Base-by-base conservation (phyloP, 345 rosid species). In the Punica granatum region DNA sequence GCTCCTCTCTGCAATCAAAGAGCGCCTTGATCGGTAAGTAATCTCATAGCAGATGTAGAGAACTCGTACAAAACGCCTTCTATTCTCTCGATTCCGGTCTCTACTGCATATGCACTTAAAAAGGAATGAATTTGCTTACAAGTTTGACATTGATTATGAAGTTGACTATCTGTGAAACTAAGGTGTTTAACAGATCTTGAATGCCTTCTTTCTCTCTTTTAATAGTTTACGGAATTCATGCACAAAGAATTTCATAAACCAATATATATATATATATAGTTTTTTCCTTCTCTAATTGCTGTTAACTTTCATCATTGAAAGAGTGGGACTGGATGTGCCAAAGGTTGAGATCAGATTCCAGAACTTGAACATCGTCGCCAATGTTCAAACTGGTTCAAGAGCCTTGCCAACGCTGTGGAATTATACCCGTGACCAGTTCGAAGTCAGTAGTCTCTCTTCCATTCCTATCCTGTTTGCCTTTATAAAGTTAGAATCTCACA, bases 331-430 rank as follows among this genome's bases (percentile, higher is more conserved):
- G 74, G 89, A 88, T 64, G 84, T 82, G 56, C 83, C 96, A 8
- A 85, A 84, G 70, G 83, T 92, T 43, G 96, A 88, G 76, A 91
- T 90, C 26, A 84, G 92, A 71, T 90, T 84, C 67, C 81, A 85
- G 78, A 77, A 85, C 77, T 62, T 90, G 81, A 87, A 77, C 34
- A 66, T 92, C 21, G 78, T 30, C 28, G 93, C 93, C 37, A 67
- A 81, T 48, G 89, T 87, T 69, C 88, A 83, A 75, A 84, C 77
- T 33, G 93, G 92, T 26, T 78, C 83, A 4, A 83, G 98, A 82
- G 97, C 98, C 41, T 83, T 92, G 62, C 98, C 98, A 1, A 90
- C 97, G 62, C 82, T 92, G 82, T 70, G 80, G 66, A 92, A 92
- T 67, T 82, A 72, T 23, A 61, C 83, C 61, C 97, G 86, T 36